Evolutionary conservation across 371 early-diverging fungal genomes (phyloP).

Genomic region (Haplosporangium sp.): DNA sequence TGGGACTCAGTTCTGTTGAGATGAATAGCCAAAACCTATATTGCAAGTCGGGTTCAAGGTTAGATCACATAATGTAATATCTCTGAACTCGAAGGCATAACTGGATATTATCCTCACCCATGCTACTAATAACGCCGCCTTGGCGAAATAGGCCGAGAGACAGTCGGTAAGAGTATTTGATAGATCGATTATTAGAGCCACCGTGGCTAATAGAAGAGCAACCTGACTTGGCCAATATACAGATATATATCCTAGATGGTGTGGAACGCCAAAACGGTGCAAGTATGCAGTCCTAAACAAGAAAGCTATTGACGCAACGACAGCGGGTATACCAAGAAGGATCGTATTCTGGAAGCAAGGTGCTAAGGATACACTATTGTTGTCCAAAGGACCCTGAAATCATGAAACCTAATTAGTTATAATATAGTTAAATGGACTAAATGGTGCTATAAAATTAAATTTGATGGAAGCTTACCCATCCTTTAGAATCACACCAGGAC

Average conservation of each 20-base stretch:
- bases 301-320: slow-evolving; percentile 5
- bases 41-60: not conserved
- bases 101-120: slow-evolving; percentile 4
- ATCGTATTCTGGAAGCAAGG: slow-evolving; percentile 27
- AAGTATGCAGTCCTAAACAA: slow-evolving; percentile 9
- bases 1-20: slow-evolving; percentile 23
- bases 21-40: slow-evolving; percentile 23
- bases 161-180: not conserved
- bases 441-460: too few relatives aligned
- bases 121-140: not conserved
- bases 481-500: slow-evolving; percentile 14
- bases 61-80: not conserved
- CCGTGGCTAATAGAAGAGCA: slow-evolving; percentile 8
- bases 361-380: slow-evolving; percentile 13
- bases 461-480: slow-evolving; percentile 13
- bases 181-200: not conserved
- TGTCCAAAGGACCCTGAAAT: slow-evolving; percentile 18
- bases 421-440: too few relatives aligned
- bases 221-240: slow-evolving; percentile 31
- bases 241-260: slow-evolving; percentile 7
- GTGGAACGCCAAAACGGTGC: slow-evolving; percentile 10
- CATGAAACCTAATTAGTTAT: not conserved
- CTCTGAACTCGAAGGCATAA: not conserved
- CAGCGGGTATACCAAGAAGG: slow-evolving; percentile 16
- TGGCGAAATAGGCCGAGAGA: slow-evolving; percentile 3